phyloP scores from a whole-genome alignment of 164 flowering plant species.

The Kingdonia uniflora region DNA sequence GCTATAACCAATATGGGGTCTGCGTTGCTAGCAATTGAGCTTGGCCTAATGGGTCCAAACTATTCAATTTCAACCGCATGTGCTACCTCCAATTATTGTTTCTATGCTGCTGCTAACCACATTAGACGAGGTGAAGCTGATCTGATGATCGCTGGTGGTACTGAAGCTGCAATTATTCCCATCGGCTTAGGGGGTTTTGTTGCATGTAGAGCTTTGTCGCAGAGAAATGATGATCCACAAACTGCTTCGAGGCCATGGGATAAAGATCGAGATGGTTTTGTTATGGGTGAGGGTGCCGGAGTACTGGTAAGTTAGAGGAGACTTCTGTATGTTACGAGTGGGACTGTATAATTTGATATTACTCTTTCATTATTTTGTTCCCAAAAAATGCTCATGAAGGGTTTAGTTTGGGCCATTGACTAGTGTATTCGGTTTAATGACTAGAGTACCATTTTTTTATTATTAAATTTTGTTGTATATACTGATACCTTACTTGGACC shows the following conservation, averaged over 20 bases:
- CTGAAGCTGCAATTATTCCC: constrained; percentile 92
- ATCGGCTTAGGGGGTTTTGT: constrained; percentile 90
- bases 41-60: constrained; percentile 95
- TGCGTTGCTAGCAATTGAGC: constrained; percentile 86
- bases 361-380: too few relatives aligned
- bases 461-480: too few relatives aligned
- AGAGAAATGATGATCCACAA: constrained; percentile 94
- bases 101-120: constrained; percentile 96
- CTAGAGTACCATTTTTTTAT: too few relatives aligned
- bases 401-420: too few relatives aligned
- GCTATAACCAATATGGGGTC: constrained; percentile 95
- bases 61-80: constrained; percentile 95
- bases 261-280: constrained; percentile 87
- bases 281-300: constrained; percentile 96
- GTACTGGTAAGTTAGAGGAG: constrained; percentile 50
- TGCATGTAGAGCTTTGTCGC: constrained; percentile 96
- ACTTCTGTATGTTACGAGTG: too few relatives aligned
- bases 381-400: too few relatives aligned
- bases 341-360: too few relatives aligned
- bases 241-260: constrained; percentile 99
- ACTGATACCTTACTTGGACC: too few relatives aligned
- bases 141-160: constrained; percentile 93
- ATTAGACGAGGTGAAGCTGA: constrained; percentile 95
- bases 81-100: constrained; percentile 93
- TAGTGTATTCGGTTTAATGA: too few relatives aligned